phyloP scores from a whole-genome alignment of 768 basidiomycete genomes.

The Tylopilus felleus region DNA sequence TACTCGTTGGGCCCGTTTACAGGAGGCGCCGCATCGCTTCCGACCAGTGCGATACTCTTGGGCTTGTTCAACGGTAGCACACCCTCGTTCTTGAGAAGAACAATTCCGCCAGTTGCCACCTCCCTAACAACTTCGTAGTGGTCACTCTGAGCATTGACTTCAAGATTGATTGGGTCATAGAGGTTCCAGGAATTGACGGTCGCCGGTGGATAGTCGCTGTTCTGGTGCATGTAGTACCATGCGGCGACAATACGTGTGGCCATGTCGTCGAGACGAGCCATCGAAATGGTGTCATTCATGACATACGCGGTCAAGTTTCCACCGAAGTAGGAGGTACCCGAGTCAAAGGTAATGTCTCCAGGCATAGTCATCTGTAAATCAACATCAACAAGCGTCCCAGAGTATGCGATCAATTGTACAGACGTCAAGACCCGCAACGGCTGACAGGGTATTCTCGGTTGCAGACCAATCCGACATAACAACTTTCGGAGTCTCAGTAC shows the following conservation, averaged over 20 bases:
- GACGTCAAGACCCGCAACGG: constrained; percentile 62
- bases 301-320: constrained; percentile 55
- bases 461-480: constrained; percentile 64
- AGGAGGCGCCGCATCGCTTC: constrained; percentile 64
- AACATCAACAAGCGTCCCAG: background rate
- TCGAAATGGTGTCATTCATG: constrained; percentile 54
- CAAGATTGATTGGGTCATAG: constrained; percentile 33
- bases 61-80: constrained; percentile 59
- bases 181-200: constrained; percentile 29
- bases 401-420: constrained; percentile 14
- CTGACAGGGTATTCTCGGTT: constrained; percentile 45
- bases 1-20: constrained; percentile 69
- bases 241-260: constrained; percentile 67
- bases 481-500: constrained; percentile 28
- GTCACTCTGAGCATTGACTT: constrained; percentile 56
- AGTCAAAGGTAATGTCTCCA: constrained; percentile 48
- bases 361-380: constrained; percentile 66
- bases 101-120: constrained; percentile 63
- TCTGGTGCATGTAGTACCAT: constrained; percentile 46
- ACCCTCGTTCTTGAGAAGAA: constrained; percentile 64
- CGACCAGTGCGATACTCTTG: constrained; percentile 57
- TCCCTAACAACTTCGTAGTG: constrained; percentile 52
- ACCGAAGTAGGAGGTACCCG: constrained; percentile 53
- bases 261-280: constrained; percentile 64
- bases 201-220: constrained; percentile 23